A percentile compares a stretch with the other conserved stretches of the same genome.
Conservation (phyloP, 2,329 filamentous ascomycete species). For the Colletotrichum gloeosporioides region DNA sequence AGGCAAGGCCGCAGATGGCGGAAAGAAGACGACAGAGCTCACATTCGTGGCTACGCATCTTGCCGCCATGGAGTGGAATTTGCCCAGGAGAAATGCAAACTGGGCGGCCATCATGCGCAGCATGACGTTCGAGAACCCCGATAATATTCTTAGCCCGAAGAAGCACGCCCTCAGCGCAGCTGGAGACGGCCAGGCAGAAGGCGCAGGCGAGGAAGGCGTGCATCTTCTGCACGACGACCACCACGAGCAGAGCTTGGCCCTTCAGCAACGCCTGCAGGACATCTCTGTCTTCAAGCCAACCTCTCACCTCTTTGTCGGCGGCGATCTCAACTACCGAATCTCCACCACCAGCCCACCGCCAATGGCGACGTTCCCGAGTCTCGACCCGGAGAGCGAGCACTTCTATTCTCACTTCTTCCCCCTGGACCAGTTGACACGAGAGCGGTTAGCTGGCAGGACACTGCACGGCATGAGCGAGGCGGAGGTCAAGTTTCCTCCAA, state of each 20-base stretch:
- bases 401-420: slow-evolving; percentile 73
- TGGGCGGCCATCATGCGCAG: slow-evolving; percentile 85
- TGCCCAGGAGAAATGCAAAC: slow-evolving; percentile 80
- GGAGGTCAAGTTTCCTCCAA: slow-evolving; percentile 81
- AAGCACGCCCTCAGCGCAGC: background rate
- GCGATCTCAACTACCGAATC: slow-evolving; percentile 96
- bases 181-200: slow-evolving; percentile 25
- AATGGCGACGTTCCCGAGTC: slow-evolving; percentile 68
- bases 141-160: slow-evolving; percentile 37
- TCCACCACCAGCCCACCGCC: slow-evolving; percentile 67
- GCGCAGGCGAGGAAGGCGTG: slow-evolving; percentile 30
- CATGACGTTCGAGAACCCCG: slow-evolving; percentile 73
- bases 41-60: slow-evolving; percentile 91
- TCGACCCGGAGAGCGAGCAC: slow-evolving; percentile 56
- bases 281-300: slow-evolving; percentile 76
- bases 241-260: slow-evolving; percentile 34
- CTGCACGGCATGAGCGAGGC: slow-evolving; percentile 82
- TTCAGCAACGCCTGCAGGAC: slow-evolving; percentile 55
- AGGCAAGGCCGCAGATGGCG: slow-evolving; percentile 31
- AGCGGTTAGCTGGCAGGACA: slow-evolving; percentile 71
- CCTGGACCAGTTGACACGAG: slow-evolving; percentile 79
- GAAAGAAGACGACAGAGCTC: slow-evolving; percentile 60
- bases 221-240: slow-evolving; percentile 39
- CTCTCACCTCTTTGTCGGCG: slow-evolving; percentile 83
- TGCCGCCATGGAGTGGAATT: slow-evolving; percentile 83